These are phyloP conservation scores for Aspergillus pseudoviridinutans DNA, from an alignment of 2,329 filamentous ascomycete genomes.

Conservation along the genomic window DNA sequence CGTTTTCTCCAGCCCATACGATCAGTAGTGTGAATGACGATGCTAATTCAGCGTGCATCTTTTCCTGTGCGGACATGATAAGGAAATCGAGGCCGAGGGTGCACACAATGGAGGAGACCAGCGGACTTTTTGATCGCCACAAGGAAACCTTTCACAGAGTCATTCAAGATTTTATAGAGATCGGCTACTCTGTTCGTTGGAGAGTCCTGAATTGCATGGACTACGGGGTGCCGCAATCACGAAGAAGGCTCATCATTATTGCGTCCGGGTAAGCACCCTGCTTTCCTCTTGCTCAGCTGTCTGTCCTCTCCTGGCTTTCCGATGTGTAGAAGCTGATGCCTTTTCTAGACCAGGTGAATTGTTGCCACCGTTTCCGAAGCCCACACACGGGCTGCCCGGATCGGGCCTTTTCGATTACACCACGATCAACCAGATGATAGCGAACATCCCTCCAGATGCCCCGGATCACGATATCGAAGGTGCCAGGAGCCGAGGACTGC, in stretches of 20 bases:
- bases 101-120: slow-evolving; percentile 75
- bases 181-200: slow-evolving; percentile 69
- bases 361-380: slow-evolving; percentile 61
- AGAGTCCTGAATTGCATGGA: slow-evolving; percentile 50
- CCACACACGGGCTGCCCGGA: slow-evolving; percentile 51
- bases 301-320: not conserved
- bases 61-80: slow-evolving; percentile 51
- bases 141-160: slow-evolving; percentile 56
- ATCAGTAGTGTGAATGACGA: slow-evolving; percentile 56
- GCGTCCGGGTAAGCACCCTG: slow-evolving; percentile 47
- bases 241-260: slow-evolving; percentile 50
- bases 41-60: slow-evolving; percentile 58
- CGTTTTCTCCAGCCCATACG: slow-evolving; percentile 70
- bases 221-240: slow-evolving; percentile 48
- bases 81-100: slow-evolving; percentile 60
- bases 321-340: not conserved
- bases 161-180: slow-evolving; percentile 59
- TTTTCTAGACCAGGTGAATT: slow-evolving; percentile 62
- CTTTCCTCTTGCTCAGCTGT: too few species aligned
- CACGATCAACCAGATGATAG: slow-evolving; percentile 44
- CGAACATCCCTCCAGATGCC: slow-evolving; percentile 36
- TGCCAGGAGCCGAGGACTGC: slow-evolving; percentile 14
- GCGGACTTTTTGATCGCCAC: slow-evolving; percentile 59
- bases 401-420: slow-evolving; percentile 30
- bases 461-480: slow-evolving; percentile 40